Base-by-base conservation (phyloP, 2,329 filamentous ascomycete species). In the Fusarium piperis region DNA sequence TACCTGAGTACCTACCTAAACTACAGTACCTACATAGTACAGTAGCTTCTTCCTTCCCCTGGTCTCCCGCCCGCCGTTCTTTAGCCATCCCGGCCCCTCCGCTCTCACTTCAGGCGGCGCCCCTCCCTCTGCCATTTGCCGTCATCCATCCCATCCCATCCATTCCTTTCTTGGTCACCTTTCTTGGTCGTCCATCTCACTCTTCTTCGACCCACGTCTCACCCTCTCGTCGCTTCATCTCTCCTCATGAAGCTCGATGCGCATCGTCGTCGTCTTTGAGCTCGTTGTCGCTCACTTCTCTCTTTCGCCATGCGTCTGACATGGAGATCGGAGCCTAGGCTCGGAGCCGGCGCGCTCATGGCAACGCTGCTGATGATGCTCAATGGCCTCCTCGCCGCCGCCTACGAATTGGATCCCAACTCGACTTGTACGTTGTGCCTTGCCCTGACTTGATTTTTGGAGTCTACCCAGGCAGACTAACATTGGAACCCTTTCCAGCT, bases 401-500 rank as follows among this genome's bases (percentile, higher is more conserved):
- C 80, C 39, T 84, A 83, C 62, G 64, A 81, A 32, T 72, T 84
- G 61, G 75, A 83, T 64, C 78, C 80, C 32, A 77, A 81, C 63
- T 82, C 81, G 44, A 78, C 77, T 10, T 73, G 81, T 83, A 72
- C 30, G 78, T 73, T 58, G 46, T 44, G 56, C 58, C 39, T 23
- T 38, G 52, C 58, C 39, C 23, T 35, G 35, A 18, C 38, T 13
- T n/a, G 13, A 11, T 16, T 33, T 15, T 18, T n/a, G 23, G 16
- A 28, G 23, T 20, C 23, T 13, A 26, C 28, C 6, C 28, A 62
- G 59, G 30, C 30, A 62, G 59, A 26, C 66, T 68, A 16, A 72
- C 53, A 11, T 10, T 28, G 18, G 20, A 57, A 39, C 26, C 15
- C 23, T 4, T 16, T 62, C 28, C 67, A 90, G 88, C 84, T 46